These are phyloP conservation scores for Raffaelea deltoideospora DNA, from an alignment of 2,329 filamentous ascomycete genomes.

Conservation along the genomic window DNA sequence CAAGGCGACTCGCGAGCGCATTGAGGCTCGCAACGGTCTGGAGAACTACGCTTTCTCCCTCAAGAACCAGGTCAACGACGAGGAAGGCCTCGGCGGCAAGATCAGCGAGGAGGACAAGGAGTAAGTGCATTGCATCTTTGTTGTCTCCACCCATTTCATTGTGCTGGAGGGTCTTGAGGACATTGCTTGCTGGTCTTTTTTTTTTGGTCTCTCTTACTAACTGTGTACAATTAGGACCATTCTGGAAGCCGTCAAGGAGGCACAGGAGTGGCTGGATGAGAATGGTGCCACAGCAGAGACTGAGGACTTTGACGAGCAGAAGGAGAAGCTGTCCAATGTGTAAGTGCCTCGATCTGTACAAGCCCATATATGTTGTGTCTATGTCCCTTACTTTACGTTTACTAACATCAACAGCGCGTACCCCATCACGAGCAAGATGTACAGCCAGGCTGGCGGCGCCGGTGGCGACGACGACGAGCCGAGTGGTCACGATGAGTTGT, in stretches of 20 bases:
- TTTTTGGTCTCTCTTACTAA: slow-evolving; percentile 17
- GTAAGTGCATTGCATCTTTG: slow-evolving; percentile 31
- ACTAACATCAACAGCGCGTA: slow-evolving; percentile 53
- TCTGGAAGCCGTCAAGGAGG: slow-evolving; percentile 91
- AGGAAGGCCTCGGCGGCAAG: slow-evolving; percentile 94
- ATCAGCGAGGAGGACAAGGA: slow-evolving; percentile 98
- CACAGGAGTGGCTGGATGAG: slow-evolving; percentile 92
- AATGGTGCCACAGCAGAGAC: slow-evolving; percentile 71
- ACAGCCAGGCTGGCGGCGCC: slow-evolving; percentile 50
- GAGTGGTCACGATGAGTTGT: slow-evolving; percentile 61
- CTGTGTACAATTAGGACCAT: slow-evolving; percentile 37
- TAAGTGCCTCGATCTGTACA: slow-evolving; percentile 3
- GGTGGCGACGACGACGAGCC: slow-evolving; percentile 60
- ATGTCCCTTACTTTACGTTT: too few relatives aligned
- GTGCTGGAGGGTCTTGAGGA: too few relatives aligned
- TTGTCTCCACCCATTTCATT: neutral
- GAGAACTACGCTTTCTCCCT: slow-evolving; percentile 99
- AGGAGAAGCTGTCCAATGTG: slow-evolving; percentile 94
- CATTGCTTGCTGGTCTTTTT: too few relatives aligned
- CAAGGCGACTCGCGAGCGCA: slow-evolving; percentile 93
- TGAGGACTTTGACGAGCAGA: slow-evolving; percentile 98
- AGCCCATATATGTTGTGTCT: too few relatives aligned
- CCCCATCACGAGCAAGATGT: slow-evolving; percentile 98
- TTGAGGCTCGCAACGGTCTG: slow-evolving; percentile 87
- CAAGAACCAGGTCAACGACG: slow-evolving; percentile 98